phyloP scores from a whole-genome alignment of 495 filamentous ascomycete species.

The Amphirosellinia nigrospora region DNA sequence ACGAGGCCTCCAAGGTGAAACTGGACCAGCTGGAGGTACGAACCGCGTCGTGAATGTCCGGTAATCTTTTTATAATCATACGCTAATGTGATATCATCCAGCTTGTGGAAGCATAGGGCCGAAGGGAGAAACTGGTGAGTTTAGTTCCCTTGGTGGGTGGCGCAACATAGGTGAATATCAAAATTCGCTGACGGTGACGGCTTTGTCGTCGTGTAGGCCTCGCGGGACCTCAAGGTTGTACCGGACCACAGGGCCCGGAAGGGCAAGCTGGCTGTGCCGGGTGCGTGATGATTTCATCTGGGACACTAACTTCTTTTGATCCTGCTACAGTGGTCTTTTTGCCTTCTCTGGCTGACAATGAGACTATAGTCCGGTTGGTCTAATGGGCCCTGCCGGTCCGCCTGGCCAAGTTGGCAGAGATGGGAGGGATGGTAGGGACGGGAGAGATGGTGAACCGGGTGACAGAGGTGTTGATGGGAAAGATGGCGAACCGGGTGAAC shows the following conservation, averaged over 20 bases:
- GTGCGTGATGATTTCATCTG: not conserved
- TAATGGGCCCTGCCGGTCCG: not conserved
- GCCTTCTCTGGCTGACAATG: not conserved
- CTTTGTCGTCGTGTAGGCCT: slow-evolving; percentile 16
- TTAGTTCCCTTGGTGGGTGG: not conserved
- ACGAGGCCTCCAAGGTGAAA: not conserved
- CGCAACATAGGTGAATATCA: not conserved
- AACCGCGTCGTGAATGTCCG: not conserved
- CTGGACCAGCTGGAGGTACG: not conserved
- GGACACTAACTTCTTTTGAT: not conserved
- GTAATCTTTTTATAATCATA: not conserved
- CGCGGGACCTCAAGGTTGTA: slow-evolving; percentile 10
- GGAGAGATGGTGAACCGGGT: slow-evolving; percentile 22
- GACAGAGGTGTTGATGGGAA: not conserved
- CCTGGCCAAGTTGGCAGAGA: not conserved
- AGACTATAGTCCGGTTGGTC: not conserved
- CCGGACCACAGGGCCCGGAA: slow-evolving; percentile 5
- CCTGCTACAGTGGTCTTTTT: not conserved
- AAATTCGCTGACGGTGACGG: not conserved
- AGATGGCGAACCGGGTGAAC: not conserved
- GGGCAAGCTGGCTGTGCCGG: slow-evolving; percentile 13
- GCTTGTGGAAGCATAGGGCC: not conserved
- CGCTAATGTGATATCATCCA: slow-evolving; percentile 10
- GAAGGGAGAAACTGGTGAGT: slow-evolving; percentile 18
- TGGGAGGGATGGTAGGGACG: slow-evolving; percentile 11